These are phyloP conservation scores for Neofusicoccum kwambonambiense DNA, from an alignment of 2,329 filamentous ascomycete species.

Conservation along the genomic window DNA sequence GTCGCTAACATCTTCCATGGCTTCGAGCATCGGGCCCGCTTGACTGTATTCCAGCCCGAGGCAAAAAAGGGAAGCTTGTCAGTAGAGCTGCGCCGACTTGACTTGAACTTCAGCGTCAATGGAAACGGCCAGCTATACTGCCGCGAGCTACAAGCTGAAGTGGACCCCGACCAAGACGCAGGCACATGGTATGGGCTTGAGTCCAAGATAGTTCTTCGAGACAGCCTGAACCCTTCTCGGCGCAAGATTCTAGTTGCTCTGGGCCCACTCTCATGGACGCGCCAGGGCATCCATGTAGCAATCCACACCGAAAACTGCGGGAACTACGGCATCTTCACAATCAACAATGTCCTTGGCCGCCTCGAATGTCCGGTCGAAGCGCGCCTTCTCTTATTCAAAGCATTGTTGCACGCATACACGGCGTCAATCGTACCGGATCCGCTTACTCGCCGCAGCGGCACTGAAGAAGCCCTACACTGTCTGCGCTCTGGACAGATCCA, in stretches of 20 bases:
- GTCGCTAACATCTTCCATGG: conserved; percentile 48
- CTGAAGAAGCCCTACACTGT: conserved; percentile 57
- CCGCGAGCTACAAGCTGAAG: conserved; percentile 49
- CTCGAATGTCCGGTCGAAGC: conserved; percentile 60
- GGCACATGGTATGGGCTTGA: conserved; percentile 60
- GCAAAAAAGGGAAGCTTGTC: conserved; percentile 27
- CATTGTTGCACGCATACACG: conserved; percentile 60
- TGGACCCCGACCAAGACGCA: conserved; percentile 54
- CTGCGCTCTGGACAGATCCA: conserved; percentile 52
- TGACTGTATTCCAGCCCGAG: conserved; percentile 50
- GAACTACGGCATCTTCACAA: conserved; percentile 50
- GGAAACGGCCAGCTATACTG: conserved; percentile 44
- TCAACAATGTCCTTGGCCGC: conserved; percentile 56
- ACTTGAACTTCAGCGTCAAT: conserved; percentile 57
- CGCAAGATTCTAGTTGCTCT: conserved; percentile 57
- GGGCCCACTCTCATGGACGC: conserved; percentile 36
- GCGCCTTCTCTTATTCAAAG: conserved; percentile 55
- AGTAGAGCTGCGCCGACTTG: conserved; percentile 53
- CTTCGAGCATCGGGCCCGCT: conserved; percentile 48
- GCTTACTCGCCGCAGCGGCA: conserved; percentile 59
- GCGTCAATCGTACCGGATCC: conserved; percentile 58
- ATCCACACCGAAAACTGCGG: conserved; percentile 39
- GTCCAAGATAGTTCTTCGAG: conserved; percentile 58
- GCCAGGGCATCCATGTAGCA: conserved; percentile 43
- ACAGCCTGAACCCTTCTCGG: conserved; percentile 37